Evolutionary conservation across 352 stramenopile species (phyloP).

Genomic region (Globisporangium middletonii): DNA sequence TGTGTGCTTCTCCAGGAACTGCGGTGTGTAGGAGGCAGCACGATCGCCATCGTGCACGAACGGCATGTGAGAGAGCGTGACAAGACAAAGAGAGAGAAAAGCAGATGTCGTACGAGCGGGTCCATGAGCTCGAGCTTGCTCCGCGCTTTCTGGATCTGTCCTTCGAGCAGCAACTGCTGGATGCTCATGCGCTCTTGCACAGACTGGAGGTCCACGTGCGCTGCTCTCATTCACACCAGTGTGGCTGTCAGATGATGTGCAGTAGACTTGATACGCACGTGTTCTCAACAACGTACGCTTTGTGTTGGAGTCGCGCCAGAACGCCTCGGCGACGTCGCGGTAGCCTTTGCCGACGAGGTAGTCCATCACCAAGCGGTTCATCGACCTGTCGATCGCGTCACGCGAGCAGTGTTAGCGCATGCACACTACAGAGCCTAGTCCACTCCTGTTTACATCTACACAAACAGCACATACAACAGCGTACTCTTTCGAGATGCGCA

Average conservation of each 20-base stretch:
- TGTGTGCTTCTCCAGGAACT: slow-evolving; percentile 56
- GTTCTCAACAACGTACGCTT: slow-evolving; percentile 39
- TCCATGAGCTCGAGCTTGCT: slow-evolving; percentile 51
- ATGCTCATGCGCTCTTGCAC: slow-evolving; percentile 71
- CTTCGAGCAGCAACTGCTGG: slow-evolving; percentile 57
- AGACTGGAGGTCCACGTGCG: slow-evolving; percentile 64
- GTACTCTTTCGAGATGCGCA: slow-evolving; percentile 67
- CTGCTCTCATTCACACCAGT: slow-evolving; percentile 13
- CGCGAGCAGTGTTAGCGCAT: neutral
- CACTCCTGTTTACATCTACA: too few relatives aligned
- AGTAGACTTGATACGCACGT: neutral
- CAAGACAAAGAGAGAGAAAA: too few relatives aligned
- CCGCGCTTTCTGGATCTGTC: slow-evolving; percentile 52
- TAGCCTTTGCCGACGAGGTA: slow-evolving; percentile 80
- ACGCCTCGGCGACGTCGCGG: slow-evolving; percentile 66
- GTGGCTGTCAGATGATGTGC: neutral
- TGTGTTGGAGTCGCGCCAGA: slow-evolving; percentile 62
- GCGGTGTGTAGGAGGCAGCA: neutral
- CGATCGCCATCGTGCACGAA: neutral
- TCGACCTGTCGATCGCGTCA: slow-evolving; percentile 27
- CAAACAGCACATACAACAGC: slow-evolving; percentile 2
- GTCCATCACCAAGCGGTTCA: slow-evolving; percentile 80
- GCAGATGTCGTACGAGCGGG: slow-evolving; percentile 19
- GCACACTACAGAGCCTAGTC: too few relatives aligned
- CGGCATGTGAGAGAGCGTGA: neutral